These are phyloP conservation scores for Solanum aculeatissimum DNA, from an alignment of 305 asterid genomes.

Conservation along the genomic window DNA sequence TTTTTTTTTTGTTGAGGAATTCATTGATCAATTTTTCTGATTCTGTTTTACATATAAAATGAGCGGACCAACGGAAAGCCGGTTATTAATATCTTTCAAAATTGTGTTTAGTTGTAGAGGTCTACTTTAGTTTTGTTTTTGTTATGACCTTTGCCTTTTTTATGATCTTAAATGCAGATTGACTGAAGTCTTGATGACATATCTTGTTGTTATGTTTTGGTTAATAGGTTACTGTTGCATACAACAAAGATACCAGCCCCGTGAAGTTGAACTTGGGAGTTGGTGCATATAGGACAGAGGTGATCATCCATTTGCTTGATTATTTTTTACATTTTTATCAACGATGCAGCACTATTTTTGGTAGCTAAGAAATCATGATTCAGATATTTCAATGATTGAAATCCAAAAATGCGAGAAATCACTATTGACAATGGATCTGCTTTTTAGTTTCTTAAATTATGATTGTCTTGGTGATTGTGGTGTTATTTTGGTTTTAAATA, in stretches of 20 bases:
- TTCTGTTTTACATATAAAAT: neutral
- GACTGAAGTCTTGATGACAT: neutral
- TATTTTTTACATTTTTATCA: neutral
- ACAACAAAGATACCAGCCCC: conserved; percentile 78
- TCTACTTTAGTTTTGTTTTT: neutral
- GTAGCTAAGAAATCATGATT: neutral
- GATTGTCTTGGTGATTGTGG: neutral
- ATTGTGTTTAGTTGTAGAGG: neutral
- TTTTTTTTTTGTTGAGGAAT: neutral
- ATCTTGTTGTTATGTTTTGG: neutral
- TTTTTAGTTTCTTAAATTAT: neutral
- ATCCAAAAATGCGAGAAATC: neutral
- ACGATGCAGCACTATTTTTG: neutral
- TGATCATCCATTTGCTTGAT: conserved; percentile 3
- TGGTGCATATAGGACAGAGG: conserved; percentile 99
- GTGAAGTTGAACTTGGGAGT: conserved; percentile 90
- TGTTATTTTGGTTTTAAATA: neutral
- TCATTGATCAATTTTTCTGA: neutral
- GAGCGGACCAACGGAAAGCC: neutral
- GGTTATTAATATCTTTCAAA: neutral
- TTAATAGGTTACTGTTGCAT: conserved; percentile 84
- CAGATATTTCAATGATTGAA: neutral
- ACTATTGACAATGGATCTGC: neutral
- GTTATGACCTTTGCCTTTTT: neutral
- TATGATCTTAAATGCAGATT: neutral